phyloP scores from a whole-genome alignment of 2,329 filamentous ascomycete genomes.

The Fusarium ambrosium region DNA sequence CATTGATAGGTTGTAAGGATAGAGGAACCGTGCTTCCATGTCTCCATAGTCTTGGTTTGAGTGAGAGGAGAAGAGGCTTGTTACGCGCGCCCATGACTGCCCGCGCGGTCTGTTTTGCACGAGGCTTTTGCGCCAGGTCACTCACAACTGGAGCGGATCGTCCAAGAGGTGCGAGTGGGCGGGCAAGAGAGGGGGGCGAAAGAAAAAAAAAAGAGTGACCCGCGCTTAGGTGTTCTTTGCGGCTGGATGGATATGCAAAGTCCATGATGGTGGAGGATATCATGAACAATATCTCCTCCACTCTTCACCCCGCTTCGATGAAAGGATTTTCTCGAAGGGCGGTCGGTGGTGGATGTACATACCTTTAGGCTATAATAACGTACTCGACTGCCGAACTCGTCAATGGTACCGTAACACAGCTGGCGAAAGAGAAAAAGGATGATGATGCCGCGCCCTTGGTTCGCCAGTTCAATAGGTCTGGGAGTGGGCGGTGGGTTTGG shows the following conservation, averaged over 20 bases:
- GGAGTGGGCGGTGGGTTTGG: constrained; percentile 32
- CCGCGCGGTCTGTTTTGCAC: constrained; percentile 1
- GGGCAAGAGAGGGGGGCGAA: constrained; percentile 23
- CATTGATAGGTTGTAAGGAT: neutral
- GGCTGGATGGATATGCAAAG: constrained; percentile 33
- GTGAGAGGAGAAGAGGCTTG: neutral
- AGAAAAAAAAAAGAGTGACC: neutral
- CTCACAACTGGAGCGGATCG: constrained; percentile 45
- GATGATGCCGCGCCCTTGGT: constrained; percentile 37
- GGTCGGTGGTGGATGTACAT: neutral
- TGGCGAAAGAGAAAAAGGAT: constrained; percentile 36
- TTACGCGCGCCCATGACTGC: neutral
- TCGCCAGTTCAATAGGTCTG: constrained; percentile 36
- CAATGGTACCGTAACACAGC: constrained; percentile 19
- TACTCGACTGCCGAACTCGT: constrained; percentile 30
- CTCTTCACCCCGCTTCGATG: neutral
- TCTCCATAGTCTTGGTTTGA: constrained; percentile 7
- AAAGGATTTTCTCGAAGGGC: neutral
- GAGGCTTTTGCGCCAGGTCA: constrained; percentile 32
- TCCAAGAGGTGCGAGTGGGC: constrained; percentile 22
- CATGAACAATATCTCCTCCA: constrained; percentile 28
- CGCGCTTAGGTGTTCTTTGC: constrained; percentile 2
- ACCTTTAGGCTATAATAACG: constrained; percentile 21
- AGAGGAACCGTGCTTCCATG: constrained; percentile 16
- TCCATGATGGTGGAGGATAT: constrained; percentile 39